Percentiles rank a stretch among this genome's conserved stretches.
Evolutionary conservation across 75 land plant species (phyloP).

Genomic region (Cupressus sempervirens): DNA sequence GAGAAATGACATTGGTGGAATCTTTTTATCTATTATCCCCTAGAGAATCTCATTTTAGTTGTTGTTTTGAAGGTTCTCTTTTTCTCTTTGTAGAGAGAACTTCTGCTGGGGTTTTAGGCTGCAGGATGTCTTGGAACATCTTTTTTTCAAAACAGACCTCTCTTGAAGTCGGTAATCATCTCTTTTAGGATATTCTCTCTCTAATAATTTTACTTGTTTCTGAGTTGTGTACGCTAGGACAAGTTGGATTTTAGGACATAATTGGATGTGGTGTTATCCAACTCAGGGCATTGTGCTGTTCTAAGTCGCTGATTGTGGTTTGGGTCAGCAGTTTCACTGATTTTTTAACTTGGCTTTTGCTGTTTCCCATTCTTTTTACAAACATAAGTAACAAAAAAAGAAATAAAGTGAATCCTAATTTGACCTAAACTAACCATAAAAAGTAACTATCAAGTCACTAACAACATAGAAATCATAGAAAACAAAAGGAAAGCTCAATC

Average conservation of each 20-base stretch:
- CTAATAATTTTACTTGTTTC: not conserved
- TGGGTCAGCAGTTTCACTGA: no score
- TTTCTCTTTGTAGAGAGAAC: not conserved
- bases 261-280: not conserved
- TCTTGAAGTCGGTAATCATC: not conserved
- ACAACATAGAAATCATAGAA: no score
- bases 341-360: no score
- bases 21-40: not conserved
- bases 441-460: no score
- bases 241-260: not conserved
- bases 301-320: not conserved
- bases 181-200: no score
- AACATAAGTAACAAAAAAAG: no score
- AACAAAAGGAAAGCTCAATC: no score
- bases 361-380: no score
- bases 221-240: not conserved
- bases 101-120: not conserved
- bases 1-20: not conserved
- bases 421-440: no score
- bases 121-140: not conserved
- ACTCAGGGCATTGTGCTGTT: not conserved
- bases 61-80: not conserved
- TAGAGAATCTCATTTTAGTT: not conserved
- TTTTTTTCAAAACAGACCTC: not conserved
- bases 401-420: no score